phyloP scores from a whole-genome alignment of 1,284 basidiomycete genomes.

The Cutaneotrichosporon curvatum region DNA sequence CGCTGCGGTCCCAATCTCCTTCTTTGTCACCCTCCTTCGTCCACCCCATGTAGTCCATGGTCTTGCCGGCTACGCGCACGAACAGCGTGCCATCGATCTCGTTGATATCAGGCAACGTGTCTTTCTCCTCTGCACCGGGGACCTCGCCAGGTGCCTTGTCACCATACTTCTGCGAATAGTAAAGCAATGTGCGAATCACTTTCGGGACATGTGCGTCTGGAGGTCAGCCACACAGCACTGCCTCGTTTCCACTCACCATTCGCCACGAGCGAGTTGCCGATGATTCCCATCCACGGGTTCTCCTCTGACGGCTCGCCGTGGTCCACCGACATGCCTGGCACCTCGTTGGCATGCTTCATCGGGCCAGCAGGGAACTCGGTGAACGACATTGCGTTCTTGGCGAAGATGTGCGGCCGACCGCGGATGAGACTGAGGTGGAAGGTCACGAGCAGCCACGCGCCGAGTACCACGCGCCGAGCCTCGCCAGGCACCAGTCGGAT shows the following conservation, averaged over 20 bases:
- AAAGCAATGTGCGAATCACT: slow-evolving; percentile 54
- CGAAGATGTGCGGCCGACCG: slow-evolving; percentile 55
- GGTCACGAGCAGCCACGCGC: slow-evolving; percentile 49
- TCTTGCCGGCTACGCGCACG: slow-evolving; percentile 56
- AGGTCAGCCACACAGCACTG: not conserved
- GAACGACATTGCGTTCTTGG: slow-evolving; percentile 55
- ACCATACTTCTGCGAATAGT: slow-evolving; percentile 53
- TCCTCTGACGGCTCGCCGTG: slow-evolving; percentile 33
- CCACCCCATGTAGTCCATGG: slow-evolving; percentile 60
- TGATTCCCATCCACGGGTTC: slow-evolving; percentile 58
- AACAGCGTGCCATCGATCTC: slow-evolving; percentile 59
- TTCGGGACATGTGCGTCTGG: slow-evolving; percentile 59
- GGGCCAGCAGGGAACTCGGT: slow-evolving; percentile 49
- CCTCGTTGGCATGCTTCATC: slow-evolving; percentile 1
- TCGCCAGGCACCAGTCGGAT: slow-evolving; percentile 34
- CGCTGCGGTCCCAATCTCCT: slow-evolving; percentile 55
- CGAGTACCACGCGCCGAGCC: slow-evolving; percentile 51
- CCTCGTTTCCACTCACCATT: slow-evolving; percentile 26
- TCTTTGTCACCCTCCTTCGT: slow-evolving; percentile 50
- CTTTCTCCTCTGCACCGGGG: slow-evolving; percentile 45
- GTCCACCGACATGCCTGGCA: slow-evolving; percentile 16
- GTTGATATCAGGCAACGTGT: slow-evolving; percentile 42
- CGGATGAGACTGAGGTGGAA: slow-evolving; percentile 51
- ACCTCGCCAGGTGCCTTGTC: slow-evolving; percentile 48
- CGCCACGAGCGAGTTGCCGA: slow-evolving; percentile 53